These are phyloP conservation scores for Acacia crassicarpa DNA, from an alignment of 306 rosid species.

Conservation along the genomic window DNA sequence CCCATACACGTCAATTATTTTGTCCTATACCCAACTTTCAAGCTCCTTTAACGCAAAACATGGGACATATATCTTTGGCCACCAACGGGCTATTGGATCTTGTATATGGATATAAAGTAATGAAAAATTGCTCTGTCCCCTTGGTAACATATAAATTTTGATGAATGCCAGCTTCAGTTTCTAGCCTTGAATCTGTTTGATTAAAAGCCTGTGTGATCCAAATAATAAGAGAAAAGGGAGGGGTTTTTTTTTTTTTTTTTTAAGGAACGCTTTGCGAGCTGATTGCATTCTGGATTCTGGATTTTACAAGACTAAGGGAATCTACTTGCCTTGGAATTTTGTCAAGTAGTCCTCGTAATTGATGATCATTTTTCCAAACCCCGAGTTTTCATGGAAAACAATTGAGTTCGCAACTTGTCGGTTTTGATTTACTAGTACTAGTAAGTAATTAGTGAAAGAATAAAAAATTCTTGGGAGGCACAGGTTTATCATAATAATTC, in stretches of 20 bases:
- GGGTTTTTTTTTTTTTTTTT: no score
- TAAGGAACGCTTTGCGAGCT: background rate
- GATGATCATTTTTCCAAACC: background rate
- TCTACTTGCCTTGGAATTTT: background rate
- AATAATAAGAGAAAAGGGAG: background rate
- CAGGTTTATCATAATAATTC: background rate
- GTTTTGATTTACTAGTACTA: background rate
- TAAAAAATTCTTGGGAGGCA: no score
- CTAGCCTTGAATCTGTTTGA: background rate
- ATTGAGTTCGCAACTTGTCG: background rate
- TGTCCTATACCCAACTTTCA: background rate
- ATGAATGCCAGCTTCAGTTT: constrained; percentile 1
- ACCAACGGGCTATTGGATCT: constrained; percentile 2
- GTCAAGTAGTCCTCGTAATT: background rate
- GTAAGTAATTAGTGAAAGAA: background rate
- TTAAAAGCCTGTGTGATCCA: background rate
- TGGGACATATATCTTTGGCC: background rate
- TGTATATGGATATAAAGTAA: background rate
- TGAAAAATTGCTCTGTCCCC: background rate
- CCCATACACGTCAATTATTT: background rate
- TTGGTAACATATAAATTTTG: constrained; percentile 4
- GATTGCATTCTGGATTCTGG: background rate
- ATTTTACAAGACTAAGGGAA: background rate
- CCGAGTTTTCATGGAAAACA: background rate
- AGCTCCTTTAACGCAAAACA: background rate